Evolutionary conservation across 2,329 filamentous ascomycete species (phyloP).

Genomic region (Aspergillus pseudoterreus): DNA sequence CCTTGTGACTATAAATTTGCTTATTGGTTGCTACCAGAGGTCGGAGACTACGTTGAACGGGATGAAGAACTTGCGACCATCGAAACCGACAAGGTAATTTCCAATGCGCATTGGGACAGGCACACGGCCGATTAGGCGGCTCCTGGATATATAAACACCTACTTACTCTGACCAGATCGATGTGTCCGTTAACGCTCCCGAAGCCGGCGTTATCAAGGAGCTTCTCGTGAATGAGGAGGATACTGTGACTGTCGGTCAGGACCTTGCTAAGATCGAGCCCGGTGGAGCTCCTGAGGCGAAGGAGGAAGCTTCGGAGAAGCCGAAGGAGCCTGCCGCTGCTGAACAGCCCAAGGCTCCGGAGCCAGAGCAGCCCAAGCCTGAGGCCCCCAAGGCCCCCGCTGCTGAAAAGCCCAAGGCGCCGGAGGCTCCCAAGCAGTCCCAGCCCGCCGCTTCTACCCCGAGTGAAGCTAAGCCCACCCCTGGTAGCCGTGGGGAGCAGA

Average conservation of each 20-base stretch:
- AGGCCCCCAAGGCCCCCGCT: constrained; percentile 29
- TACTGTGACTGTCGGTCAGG: constrained; percentile 90
- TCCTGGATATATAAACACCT: background rate
- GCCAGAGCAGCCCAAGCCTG: constrained; percentile 24
- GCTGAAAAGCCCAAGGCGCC: constrained; percentile 40
- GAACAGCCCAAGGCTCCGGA: constrained; percentile 37
- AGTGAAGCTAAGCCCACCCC: constrained; percentile 38
- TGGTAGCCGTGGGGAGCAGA: constrained; percentile 80
- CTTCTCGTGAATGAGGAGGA: constrained; percentile 90
- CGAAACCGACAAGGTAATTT: constrained; percentile 88
- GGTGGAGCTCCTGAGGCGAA: constrained; percentile 61
- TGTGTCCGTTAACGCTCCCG: constrained; percentile 90
- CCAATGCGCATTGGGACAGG: too few species aligned
- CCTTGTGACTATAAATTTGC: constrained; percentile 2
- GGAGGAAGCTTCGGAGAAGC: constrained; percentile 54
- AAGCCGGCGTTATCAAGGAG: constrained; percentile 87
- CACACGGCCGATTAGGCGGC: too few species aligned
- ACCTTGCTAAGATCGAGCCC: constrained; percentile 80
- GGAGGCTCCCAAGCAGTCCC: constrained; percentile 22
- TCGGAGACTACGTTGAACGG: constrained; percentile 89
- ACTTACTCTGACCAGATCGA: constrained; percentile 65
- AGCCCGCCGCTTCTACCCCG: constrained; percentile 19
- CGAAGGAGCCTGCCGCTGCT: constrained; percentile 58
- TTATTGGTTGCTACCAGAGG: constrained; percentile 47
- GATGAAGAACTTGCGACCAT: constrained; percentile 99